Percentiles rank a stretch among this genome's conserved stretches.
Evolutionary conservation across 2,329 filamentous ascomycete species (phyloP).

Genomic region (Penicillium olsonii): DNA sequence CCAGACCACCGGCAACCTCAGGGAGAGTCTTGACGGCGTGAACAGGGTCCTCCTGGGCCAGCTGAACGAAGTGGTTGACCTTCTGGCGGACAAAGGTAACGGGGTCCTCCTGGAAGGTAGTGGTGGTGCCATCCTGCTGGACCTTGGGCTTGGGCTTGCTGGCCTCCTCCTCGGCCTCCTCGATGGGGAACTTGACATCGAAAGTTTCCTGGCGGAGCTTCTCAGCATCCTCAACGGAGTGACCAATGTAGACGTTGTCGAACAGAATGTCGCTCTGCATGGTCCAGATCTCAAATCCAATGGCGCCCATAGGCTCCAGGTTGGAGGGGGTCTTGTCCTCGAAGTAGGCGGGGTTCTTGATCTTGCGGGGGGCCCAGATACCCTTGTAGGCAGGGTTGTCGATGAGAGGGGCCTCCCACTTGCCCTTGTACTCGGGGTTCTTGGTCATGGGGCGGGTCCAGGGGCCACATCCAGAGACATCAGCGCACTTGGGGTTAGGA

Average conservation of each 20-base stretch:
- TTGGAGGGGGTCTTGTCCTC: slow-evolving; percentile 97
- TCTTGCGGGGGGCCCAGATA: slow-evolving; percentile 90
- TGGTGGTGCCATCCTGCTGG: slow-evolving; percentile 66
- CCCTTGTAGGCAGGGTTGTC: slow-evolving; percentile 99
- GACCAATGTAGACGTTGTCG: slow-evolving; percentile 99
- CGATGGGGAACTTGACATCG: slow-evolving; percentile 79
- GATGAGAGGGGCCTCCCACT: slow-evolving; percentile 89
- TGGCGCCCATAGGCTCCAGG: slow-evolving; percentile 90
- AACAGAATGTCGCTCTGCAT: slow-evolving; percentile 99
- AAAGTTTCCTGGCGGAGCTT: slow-evolving; percentile 88
- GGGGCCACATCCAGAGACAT: slow-evolving; percentile 88
- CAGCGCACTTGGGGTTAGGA: slow-evolving; percentile 93
- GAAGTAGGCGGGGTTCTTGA: slow-evolving; percentile 92
- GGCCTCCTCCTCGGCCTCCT: slow-evolving; percentile 77
- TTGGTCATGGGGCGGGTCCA: slow-evolving; percentile 91
- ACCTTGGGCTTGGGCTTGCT: slow-evolving; percentile 74
- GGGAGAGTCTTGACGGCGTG: slow-evolving; percentile 87
- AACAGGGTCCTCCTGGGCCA: slow-evolving; percentile 79
- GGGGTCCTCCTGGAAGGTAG: slow-evolving; percentile 89
- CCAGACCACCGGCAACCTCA: slow-evolving; percentile 82
- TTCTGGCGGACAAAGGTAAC: slow-evolving; percentile 88
- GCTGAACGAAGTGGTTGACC: slow-evolving; percentile 83
- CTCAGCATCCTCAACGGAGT: slow-evolving; percentile 89
- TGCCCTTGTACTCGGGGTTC: slow-evolving; percentile 98
- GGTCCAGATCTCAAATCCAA: slow-evolving; percentile 99